Evolutionary conservation across 139 green algal genomes (phyloP).

Genomic region (Pseudopediastrum boryanum): DNA sequence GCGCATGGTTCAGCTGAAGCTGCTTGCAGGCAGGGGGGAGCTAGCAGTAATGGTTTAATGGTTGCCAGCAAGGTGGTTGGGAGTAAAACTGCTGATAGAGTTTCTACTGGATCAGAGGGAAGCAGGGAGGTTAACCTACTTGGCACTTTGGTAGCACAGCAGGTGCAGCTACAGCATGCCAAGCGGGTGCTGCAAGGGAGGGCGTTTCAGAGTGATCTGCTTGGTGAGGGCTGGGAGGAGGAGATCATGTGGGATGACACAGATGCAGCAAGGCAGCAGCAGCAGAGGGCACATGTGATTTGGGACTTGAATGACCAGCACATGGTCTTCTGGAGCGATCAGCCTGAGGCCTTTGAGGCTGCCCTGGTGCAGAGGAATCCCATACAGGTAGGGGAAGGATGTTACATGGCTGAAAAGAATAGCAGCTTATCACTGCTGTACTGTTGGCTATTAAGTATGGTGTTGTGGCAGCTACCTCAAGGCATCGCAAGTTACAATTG

Average conservation of each 20-base stretch:
- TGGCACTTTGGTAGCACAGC: not conserved
- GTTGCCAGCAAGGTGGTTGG: not conserved
- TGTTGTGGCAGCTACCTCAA: too few relatives aligned
- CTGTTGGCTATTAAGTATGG: too few relatives aligned
- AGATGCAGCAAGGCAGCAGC: not conserved
- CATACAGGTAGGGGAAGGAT: too few relatives aligned
- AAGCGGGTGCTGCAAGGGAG: not conserved
- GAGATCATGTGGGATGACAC: constrained; percentile 20
- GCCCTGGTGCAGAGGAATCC: constrained; percentile 31
- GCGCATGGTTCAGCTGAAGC: constrained; percentile 22
- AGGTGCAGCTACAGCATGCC: constrained; percentile 21
- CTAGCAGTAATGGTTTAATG: not conserved
- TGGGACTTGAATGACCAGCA: constrained; percentile 34
- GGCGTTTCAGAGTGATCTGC: too few relatives aligned
- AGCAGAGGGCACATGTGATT: constrained; percentile 11
- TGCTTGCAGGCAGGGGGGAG: not conserved
- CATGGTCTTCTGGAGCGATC: constrained; percentile 29
- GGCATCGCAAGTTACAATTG: too few relatives aligned
- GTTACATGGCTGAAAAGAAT: too few relatives aligned
- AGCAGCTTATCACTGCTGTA: too few relatives aligned
- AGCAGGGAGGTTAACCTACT: not conserved
- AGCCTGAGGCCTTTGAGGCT: not conserved
- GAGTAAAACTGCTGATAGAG: not conserved
- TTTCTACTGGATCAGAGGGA: not conserved
- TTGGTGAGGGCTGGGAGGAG: constrained; percentile 10